Evolutionary conservation across 805 yeast species (phyloP).

Genomic region (Yarrowia alimentaria): DNA sequence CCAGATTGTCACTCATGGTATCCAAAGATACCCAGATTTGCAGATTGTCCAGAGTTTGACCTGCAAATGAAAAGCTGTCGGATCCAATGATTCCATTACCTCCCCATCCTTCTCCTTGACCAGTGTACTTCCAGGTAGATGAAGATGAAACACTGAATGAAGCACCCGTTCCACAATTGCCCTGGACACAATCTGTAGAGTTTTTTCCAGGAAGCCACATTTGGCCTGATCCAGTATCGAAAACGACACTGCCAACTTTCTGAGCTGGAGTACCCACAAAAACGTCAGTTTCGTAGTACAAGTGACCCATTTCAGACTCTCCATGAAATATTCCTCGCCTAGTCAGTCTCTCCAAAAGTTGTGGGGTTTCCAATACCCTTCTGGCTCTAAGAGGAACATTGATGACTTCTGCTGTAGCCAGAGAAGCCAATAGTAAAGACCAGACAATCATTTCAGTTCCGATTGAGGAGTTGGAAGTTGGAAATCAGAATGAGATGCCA

Average conservation of each 20-base stretch:
- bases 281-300: conserved; percentile 4
- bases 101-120: neutral
- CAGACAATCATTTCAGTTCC: conserved; percentile 11
- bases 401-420: neutral
- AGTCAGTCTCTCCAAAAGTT: too few relatives aligned
- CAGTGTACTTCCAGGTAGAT: neutral
- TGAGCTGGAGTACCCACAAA: conserved; percentile 1
- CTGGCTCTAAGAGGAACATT: neutral
- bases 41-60: neutral
- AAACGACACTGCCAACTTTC: neutral
- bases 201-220: conserved; percentile 2
- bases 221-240: conserved; percentile 9
- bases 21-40: conserved; percentile 9
- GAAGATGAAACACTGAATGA: neutral
- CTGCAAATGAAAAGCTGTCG: neutral
- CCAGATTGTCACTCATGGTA: neutral
- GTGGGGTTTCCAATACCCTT: too few relatives aligned
- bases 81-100: neutral
- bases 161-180: neutral
- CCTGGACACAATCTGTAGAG: neutral
- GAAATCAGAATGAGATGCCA: too few relatives aligned
- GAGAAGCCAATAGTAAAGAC: neutral
- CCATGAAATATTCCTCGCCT: neutral
- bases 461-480: neutral
- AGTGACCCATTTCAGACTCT: neutral